Evolutionary conservation across 2,329 filamentous ascomycete species (phyloP).

Genomic region (Colletotrichum orchidophilum): DNA sequence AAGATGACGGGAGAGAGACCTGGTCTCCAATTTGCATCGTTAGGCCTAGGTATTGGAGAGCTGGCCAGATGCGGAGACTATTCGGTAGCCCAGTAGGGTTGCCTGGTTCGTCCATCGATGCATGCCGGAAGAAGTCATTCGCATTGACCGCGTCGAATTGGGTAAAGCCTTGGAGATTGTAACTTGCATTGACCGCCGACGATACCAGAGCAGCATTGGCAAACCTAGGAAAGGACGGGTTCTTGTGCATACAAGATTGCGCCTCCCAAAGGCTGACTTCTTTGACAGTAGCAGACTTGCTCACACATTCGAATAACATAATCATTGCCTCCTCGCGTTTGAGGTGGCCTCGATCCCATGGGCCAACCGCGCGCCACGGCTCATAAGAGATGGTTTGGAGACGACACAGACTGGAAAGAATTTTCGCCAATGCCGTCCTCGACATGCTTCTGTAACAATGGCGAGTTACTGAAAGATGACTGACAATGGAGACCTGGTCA

Average conservation of each 20-base stretch:
- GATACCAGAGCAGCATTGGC: neutral
- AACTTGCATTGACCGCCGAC: too few relatives aligned
- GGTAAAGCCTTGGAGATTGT: too few relatives aligned
- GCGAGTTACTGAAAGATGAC: neutral
- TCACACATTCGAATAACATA: neutral
- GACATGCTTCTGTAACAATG: neutral
- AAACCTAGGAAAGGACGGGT: neutral
- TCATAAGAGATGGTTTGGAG: neutral
- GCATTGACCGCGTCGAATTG: too few relatives aligned
- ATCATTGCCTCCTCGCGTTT: neutral
- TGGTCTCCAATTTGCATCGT: too few relatives aligned
- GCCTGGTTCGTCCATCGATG: too few relatives aligned
- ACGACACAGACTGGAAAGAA: neutral
- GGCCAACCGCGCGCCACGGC: neutral
- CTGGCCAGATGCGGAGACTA: too few relatives aligned
- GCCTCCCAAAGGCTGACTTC: neutral
- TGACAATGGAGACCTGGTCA: neutral
- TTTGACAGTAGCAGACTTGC: neutral
- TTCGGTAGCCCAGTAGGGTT: too few relatives aligned
- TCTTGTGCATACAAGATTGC: neutral
- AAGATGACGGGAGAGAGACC: too few relatives aligned
- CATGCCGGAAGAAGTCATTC: too few relatives aligned
- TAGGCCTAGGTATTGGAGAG: too few relatives aligned
- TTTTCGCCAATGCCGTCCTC: neutral
- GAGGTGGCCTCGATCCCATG: rapidly evolving